Evolutionary conservation across 108 stramenopile species (phyloP).

Genomic region (Nitzschia sp.): DNA sequence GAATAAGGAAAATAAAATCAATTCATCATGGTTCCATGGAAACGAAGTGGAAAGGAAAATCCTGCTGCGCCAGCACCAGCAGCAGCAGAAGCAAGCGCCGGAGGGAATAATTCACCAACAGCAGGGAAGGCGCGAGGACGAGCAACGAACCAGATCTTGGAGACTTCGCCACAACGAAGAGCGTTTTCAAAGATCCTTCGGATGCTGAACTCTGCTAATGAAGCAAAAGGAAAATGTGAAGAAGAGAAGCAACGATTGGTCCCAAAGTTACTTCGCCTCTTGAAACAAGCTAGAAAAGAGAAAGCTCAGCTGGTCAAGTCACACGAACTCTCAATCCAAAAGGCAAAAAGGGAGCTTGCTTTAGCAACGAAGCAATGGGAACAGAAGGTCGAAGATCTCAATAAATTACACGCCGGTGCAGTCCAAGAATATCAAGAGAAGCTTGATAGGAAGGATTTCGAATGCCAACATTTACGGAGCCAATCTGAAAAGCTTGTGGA

Average conservation of each 20-base stretch:
- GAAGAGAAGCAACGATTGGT: conserved; percentile 3
- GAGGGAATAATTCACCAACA: too few relatives aligned
- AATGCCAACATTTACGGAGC: not conserved
- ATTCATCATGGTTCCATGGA: too few relatives aligned
- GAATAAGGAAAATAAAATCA: too few relatives aligned
- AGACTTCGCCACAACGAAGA: not conserved
- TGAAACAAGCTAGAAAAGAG: conserved; percentile 1
- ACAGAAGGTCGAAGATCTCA: not conserved
- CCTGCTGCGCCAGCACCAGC: too few relatives aligned
- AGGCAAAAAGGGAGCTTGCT: not conserved
- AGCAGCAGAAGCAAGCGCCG: too few relatives aligned
- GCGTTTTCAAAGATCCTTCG: not conserved
- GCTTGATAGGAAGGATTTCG: not conserved
- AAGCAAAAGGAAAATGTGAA: not conserved
- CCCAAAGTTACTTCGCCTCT: not conserved
- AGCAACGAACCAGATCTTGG: not conserved
- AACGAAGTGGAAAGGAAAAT: not conserved
- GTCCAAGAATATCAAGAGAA: not conserved
- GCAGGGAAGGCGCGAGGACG: too few relatives aligned
- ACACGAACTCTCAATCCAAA: not conserved
- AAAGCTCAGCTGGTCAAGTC: not conserved
- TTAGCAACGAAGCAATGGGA: not conserved
- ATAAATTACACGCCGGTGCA: not conserved
- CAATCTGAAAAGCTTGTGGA: not conserved
- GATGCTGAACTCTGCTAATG: conserved; percentile 3